Evolutionary conservation across 441 rosid species (phyloP).

Genomic region (Gossypium trilobum): DNA sequence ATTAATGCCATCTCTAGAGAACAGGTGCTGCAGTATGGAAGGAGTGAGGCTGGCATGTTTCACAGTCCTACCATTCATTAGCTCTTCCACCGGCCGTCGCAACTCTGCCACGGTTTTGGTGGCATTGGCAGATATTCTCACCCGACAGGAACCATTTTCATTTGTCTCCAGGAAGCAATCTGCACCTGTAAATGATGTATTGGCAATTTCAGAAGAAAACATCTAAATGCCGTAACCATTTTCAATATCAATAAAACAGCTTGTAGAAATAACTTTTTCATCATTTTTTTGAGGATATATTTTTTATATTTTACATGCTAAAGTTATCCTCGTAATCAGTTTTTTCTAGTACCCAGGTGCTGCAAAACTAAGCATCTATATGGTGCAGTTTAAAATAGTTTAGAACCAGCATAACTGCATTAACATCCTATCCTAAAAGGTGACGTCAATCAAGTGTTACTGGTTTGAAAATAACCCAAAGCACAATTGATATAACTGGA

Average conservation of each 20-base stretch:
- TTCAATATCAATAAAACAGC: not conserved
- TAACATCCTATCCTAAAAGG: not conserved
- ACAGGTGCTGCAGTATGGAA: slow-evolving; percentile 43
- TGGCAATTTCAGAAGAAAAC: not conserved
- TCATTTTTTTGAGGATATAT: not conserved
- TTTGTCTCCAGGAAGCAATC: slow-evolving; percentile 34
- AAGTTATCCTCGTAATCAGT: not conserved
- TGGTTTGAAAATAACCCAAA: not conserved
- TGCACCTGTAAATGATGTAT: slow-evolving; percentile 31
- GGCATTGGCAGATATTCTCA: slow-evolving; percentile 52
- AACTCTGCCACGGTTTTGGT: slow-evolving; percentile 58
- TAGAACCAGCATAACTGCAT: not conserved
- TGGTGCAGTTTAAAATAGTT: not conserved
- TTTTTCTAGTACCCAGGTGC: not conserved
- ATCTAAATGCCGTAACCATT: not conserved
- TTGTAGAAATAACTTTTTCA: not conserved
- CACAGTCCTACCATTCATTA: slow-evolving; percentile 47
- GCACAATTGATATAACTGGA: not conserved
- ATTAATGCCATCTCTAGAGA: slow-evolving; percentile 38
- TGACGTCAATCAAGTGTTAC: not conserved
- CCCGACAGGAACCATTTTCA: slow-evolving; percentile 44
- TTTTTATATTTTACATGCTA: not conserved
- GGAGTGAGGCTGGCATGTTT: slow-evolving; percentile 43
- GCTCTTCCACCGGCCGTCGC: slow-evolving; percentile 57
- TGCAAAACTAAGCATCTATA: not conserved